Conservation (phyloP, 495 filamentous ascomycete species). For the Tuber melanosporum region DNA sequence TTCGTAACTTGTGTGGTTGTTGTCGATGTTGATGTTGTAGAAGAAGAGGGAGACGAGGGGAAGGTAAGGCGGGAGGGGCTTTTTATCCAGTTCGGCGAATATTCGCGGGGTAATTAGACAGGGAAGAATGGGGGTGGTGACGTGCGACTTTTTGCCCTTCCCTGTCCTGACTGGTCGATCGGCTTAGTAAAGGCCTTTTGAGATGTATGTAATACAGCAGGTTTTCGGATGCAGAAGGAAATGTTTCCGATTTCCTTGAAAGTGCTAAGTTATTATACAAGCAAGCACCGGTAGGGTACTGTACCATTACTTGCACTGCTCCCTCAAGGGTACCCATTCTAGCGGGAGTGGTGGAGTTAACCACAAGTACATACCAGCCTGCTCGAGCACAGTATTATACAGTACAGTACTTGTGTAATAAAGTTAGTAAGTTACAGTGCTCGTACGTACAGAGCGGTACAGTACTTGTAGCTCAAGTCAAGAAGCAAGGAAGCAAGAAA, state of each 20-base stretch:
- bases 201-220: background rate
- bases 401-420: too few species aligned
- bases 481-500: background rate
- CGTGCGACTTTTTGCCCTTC: background rate
- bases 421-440: background rate
- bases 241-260: background rate
- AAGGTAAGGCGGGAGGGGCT: constrained; percentile 8
- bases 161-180: background rate
- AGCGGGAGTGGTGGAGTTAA: background rate
- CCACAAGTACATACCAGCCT: background rate
- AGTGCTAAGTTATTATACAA: background rate
- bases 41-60: background rate
- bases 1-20: background rate
- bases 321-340: background rate
- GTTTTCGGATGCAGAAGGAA: background rate
- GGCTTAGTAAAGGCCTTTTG: background rate
- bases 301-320: too few species aligned
- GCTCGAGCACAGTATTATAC: background rate
- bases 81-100: constrained; percentile 21
- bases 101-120: background rate
- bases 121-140: background rate
- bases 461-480: background rate
- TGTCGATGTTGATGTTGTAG: constrained; percentile 8
- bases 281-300: background rate
- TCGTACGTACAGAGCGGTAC: too few species aligned